phyloP scores from a whole-genome alignment of 1,284 basidiomycete genomes.

The Volvariella volvacea region DNA sequence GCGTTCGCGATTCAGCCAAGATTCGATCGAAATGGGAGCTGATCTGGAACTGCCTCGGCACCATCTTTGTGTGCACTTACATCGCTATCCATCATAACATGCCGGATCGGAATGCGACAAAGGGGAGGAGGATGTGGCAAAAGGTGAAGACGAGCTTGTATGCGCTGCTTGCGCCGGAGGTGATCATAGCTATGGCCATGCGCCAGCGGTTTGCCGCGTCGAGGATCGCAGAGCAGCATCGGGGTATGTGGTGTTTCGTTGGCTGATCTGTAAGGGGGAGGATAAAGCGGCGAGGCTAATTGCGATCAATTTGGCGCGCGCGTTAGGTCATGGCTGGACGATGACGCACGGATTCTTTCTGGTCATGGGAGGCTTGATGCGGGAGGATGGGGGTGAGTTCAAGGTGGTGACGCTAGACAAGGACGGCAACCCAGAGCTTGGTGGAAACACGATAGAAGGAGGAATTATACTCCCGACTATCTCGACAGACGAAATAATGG shows the following conservation, averaged over 20 bases:
- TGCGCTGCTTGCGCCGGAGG: background rate
- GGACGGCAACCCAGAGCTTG: slow-evolving; percentile 10
- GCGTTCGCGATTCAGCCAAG: too few species aligned
- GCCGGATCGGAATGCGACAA: background rate
- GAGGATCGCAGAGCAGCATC: background rate
- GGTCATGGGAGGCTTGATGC: slow-evolving; percentile 24
- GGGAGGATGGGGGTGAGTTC: background rate
- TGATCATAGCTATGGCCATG: background rate
- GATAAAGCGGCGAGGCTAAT: background rate
- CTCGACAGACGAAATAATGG: slow-evolving; percentile 22
- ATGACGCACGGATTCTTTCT: slow-evolving; percentile 20
- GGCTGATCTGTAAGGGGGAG: background rate
- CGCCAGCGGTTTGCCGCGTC: background rate
- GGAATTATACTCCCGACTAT: slow-evolving; percentile 17
- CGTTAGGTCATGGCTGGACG: slow-evolving; percentile 19
- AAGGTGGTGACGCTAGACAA: slow-evolving; percentile 14
- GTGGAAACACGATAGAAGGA: slow-evolving; percentile 8
- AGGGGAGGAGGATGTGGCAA: background rate
- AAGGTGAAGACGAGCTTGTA: background rate
- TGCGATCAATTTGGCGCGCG: too few species aligned
- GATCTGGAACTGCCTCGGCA: background rate
- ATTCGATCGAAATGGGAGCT: too few species aligned
- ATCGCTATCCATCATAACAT: background rate
- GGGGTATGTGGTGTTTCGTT: background rate
- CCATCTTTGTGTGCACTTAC: background rate